Percentiles rank a stretch among this genome's conserved stretches.
These are phyloP conservation scores for Cyclotella atomus DNA, from an alignment of 108 stramenopile genomes.

Conservation along the genomic window DNA sequence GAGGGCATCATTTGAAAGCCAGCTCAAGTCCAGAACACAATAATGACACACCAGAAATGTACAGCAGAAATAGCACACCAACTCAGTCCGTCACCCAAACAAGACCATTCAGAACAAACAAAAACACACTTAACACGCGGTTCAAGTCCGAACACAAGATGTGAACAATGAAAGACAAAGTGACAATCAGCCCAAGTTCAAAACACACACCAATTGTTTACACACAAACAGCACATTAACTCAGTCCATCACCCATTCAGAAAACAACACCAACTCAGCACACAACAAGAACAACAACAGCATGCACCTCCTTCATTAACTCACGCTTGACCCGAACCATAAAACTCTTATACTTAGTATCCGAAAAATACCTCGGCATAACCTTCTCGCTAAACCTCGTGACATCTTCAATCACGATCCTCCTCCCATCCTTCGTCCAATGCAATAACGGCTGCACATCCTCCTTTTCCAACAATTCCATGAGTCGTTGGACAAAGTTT, in stretches of 20 bases:
- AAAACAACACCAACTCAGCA: too few relatives aligned
- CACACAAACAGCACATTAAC: neutral
- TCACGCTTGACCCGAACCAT: conserved; percentile 21
- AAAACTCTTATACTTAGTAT: conserved; percentile 23
- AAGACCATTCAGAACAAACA: too few relatives aligned
- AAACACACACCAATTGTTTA: neutral
- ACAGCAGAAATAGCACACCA: too few relatives aligned
- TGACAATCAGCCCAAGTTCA: neutral
- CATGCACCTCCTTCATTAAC: neutral
- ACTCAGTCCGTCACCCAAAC: too few relatives aligned
- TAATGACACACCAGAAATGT: too few relatives aligned
- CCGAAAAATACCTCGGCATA: conserved; percentile 18
- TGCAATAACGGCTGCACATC: conserved; percentile 4
- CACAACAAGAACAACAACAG: neutral
- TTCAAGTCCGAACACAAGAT: too few relatives aligned
- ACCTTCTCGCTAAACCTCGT: neutral
- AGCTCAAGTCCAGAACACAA: too few relatives aligned
- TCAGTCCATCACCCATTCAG: neutral
- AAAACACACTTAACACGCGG: too few relatives aligned
- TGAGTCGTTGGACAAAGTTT: conserved; percentile 18
- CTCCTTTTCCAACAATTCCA: conserved; percentile 12
- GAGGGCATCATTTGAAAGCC: too few relatives aligned
- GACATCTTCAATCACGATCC: neutral
- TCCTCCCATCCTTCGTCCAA: conserved; percentile 5
- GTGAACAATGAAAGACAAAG: neutral